phyloP scores from a whole-genome alignment of 345 rosid genomes.

The Trapa bicornis region DNA sequence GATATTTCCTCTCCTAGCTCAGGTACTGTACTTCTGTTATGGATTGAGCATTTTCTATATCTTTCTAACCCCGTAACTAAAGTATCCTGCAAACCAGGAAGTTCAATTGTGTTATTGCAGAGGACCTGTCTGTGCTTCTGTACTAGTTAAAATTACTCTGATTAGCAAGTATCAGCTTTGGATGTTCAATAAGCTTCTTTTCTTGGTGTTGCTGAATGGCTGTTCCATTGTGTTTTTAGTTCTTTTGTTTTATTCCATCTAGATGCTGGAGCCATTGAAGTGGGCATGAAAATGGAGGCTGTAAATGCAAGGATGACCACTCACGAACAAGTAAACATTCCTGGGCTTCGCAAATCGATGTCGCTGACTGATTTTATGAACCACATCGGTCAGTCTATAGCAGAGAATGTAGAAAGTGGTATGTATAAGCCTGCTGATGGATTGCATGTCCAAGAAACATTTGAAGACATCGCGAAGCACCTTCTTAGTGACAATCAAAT shows the following conservation, averaged over 20 bases:
- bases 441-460: conserved; percentile 34
- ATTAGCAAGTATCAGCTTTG: background rate
- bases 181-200: background rate
- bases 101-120: background rate
- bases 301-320: conserved; percentile 43
- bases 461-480: conserved; percentile 72
- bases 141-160: background rate
- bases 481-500: conserved; percentile 69
- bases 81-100: background rate
- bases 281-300: conserved; percentile 41
- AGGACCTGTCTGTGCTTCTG: background rate
- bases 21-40: conserved; percentile 33
- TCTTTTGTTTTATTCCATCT: conserved; percentile 27
- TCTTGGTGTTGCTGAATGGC: background rate
- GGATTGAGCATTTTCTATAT: background rate
- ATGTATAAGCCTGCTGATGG: conserved; percentile 27
- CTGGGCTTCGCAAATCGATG: conserved; percentile 77
- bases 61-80: background rate
- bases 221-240: background rate
- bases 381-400: conserved; percentile 52
- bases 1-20: conserved; percentile 83
- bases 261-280: conserved; percentile 51
- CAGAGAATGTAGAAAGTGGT: conserved; percentile 53
- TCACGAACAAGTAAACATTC: conserved; percentile 70
- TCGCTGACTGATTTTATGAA: conserved; percentile 79